phyloP scores from a whole-genome alignment of 805 yeast species.

The Metschnikowia hibisci region DNA sequence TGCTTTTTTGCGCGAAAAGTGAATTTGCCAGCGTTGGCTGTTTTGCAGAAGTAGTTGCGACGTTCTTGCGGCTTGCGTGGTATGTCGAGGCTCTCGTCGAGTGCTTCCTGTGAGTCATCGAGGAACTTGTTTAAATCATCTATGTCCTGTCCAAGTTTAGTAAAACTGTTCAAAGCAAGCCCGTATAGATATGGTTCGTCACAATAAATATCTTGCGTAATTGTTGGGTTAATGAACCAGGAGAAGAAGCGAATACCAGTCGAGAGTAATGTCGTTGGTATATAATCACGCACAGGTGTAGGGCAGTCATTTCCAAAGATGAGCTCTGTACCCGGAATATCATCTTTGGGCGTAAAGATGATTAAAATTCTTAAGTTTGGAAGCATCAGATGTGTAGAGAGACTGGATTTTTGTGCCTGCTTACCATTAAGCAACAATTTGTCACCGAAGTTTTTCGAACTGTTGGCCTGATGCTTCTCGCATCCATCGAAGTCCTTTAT shows the following conservation, averaged over 20 bases:
- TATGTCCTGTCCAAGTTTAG: conserved; percentile 34
- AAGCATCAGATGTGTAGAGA: neutral
- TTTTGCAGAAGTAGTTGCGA: conserved; percentile 41
- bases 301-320: conserved; percentile 69
- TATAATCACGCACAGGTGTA: conserved; percentile 50
- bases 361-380: conserved; percentile 34
- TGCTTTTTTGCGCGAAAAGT: conserved; percentile 33
- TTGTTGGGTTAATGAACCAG: conserved; percentile 59
- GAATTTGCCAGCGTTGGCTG: conserved; percentile 36
- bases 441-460: conserved; percentile 31
- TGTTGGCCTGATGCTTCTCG: conserved; percentile 29
- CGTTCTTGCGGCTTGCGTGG: conserved; percentile 29
- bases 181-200: conserved; percentile 66
- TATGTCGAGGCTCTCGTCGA: conserved; percentile 29
- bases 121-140: conserved; percentile 8
- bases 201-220: conserved; percentile 56
- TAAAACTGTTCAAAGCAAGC: conserved; percentile 54
- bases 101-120: conserved; percentile 18
- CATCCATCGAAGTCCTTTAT: conserved; percentile 48
- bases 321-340: conserved; percentile 49
- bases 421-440: conserved; percentile 23
- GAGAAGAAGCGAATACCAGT: conserved; percentile 55
- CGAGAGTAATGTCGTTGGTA: conserved; percentile 48
- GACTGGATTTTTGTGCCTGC: neutral
- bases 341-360: conserved; percentile 40